These are phyloP conservation scores for Leishmania braziliensis DNA, from an alignment of 208 protist species.

Conservation along the genomic window DNA sequence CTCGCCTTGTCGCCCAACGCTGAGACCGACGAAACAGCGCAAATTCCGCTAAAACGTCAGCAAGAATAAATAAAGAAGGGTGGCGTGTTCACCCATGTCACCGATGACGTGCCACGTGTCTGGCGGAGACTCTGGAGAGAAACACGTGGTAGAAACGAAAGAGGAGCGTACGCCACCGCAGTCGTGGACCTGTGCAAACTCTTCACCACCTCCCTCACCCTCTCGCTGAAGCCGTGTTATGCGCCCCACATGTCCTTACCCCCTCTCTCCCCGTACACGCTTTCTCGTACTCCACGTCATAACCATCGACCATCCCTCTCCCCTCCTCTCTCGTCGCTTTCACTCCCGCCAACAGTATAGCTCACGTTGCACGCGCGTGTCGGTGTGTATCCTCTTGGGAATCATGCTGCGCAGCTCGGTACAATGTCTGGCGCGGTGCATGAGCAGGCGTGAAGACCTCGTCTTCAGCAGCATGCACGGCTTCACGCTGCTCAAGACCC, in stretches of 20 bases:
- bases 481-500: constrained; percentile 61
- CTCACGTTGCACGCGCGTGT: neutral
- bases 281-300: neutral
- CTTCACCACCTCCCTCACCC: neutral
- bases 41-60: neutral
- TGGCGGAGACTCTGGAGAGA: neutral
- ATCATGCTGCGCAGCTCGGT: constrained; percentile 63
- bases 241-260: neutral
- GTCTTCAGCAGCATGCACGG: constrained; percentile 58
- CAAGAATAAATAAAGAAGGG: neutral
- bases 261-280: neutral
- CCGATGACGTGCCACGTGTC: neutral
- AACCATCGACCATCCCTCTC: no score
- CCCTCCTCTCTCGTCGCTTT: neutral
- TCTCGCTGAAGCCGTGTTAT: neutral
- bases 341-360: neutral
- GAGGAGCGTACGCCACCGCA: neutral
- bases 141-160: neutral
- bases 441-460: constrained; percentile 23
- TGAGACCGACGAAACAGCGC: neutral
- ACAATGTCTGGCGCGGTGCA: constrained; percentile 30
- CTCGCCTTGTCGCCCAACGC: neutral
- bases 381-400: neutral
- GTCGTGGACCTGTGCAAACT: neutral
- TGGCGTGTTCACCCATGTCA: neutral